Evolutionary conservation across 495 filamentous ascomycete species (phyloP).

Genomic region (Neurospora sp.): DNA sequence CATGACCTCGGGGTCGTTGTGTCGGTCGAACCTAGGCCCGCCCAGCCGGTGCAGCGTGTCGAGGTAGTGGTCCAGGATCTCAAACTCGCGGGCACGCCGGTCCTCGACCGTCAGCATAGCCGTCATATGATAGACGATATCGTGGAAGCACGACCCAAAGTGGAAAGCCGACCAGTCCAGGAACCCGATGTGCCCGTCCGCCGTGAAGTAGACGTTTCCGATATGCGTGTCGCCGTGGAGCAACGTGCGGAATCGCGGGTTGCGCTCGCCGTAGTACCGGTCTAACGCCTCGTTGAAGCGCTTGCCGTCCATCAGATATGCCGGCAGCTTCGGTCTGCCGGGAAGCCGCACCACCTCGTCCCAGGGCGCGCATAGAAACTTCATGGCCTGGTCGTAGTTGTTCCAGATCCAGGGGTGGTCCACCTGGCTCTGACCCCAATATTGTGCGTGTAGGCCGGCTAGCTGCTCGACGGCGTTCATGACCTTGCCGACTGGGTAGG

Average conservation of each 20-base stretch:
- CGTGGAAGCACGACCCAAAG: slow-evolving; percentile 18
- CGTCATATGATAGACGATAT: slow-evolving; percentile 16
- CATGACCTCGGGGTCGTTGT: slow-evolving; percentile 16
- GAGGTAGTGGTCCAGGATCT: slow-evolving; percentile 51
- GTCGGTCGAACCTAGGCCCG: slow-evolving; percentile 14
- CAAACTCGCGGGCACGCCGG: slow-evolving; percentile 59
- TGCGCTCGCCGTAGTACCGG: slow-evolving; percentile 16
- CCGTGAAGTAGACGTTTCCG: slow-evolving; percentile 18
- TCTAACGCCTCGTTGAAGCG: slow-evolving; percentile 16
- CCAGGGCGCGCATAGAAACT: slow-evolving; percentile 8
- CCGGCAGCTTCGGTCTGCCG: slow-evolving; percentile 11
- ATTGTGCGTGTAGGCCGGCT: slow-evolving; percentile 19
- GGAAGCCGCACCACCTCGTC: slow-evolving; percentile 11
- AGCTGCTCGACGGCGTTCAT: slow-evolving; percentile 18
- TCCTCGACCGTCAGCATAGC: slow-evolving; percentile 44
- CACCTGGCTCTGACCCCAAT: slow-evolving; percentile 15
- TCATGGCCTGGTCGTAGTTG: slow-evolving; percentile 19
- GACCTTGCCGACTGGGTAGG: slow-evolving; percentile 14
- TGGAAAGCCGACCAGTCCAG: slow-evolving; percentile 21
- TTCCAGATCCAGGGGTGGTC: slow-evolving; percentile 18
- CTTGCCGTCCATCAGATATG: slow-evolving; percentile 15
- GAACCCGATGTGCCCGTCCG: slow-evolving; percentile 12
- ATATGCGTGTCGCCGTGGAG: slow-evolving; percentile 20
- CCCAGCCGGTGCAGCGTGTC: slow-evolving; percentile 23
- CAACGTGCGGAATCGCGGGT: slow-evolving; percentile 17